Evolutionary conservation across 176 grass and related monocot genomes (phyloP).

Genomic region (Dactylis glomerata): DNA sequence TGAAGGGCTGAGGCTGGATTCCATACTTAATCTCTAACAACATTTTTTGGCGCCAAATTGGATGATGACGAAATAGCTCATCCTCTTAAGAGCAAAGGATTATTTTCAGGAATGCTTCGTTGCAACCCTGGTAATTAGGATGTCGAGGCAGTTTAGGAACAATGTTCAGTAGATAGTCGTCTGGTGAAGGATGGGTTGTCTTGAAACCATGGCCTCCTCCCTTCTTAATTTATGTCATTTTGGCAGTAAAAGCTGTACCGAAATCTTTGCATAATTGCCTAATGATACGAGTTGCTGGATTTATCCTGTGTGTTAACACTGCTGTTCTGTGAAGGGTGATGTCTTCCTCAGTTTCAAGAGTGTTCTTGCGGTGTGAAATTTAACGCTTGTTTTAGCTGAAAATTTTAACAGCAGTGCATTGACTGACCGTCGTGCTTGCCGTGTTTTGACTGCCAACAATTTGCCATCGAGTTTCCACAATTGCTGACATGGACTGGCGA

Average conservation of each 20-base stretch:
- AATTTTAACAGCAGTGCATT: not conserved
- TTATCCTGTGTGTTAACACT: not conserved
- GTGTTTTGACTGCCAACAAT: not conserved
- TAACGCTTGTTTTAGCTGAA: not conserved
- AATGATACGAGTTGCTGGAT: not conserved
- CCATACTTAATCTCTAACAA: not conserved
- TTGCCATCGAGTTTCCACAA: not conserved
- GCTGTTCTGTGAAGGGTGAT: not conserved
- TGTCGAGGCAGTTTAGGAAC: not conserved
- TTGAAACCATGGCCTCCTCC: not conserved
- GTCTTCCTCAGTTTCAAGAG: not conserved
- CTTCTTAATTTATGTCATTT: not conserved
- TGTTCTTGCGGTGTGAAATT: not conserved
- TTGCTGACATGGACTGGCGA: not conserved
- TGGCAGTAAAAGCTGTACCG: not conserved
- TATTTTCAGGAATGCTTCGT: not conserved
- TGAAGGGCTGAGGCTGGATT: slow-evolving; percentile 35
- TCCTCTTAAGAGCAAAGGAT: not conserved
- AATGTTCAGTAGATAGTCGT: not conserved
- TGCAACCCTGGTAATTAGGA: not conserved
- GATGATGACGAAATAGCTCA: slow-evolving; percentile 4
- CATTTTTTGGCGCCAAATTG: not conserved
- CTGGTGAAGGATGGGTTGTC: not conserved
- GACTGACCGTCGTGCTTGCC: not conserved
- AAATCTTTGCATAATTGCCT: not conserved